Base-by-base conservation (phyloP, 2,329 filamentous ascomycete species). In the Apiospora kogelbergensis region DNA sequence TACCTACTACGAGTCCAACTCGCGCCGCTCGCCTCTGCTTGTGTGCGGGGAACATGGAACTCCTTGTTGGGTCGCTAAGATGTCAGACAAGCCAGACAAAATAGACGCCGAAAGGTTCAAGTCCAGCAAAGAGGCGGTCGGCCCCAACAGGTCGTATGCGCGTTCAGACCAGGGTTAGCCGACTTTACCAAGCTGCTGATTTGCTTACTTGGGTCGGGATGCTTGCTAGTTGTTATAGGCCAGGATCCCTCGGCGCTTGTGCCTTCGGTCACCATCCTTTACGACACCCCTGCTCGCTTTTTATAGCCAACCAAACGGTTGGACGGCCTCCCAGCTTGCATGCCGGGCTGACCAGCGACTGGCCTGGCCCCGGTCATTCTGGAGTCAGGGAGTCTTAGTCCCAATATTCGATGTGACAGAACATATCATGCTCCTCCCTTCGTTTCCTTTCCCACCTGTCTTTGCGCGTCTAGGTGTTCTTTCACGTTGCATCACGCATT, bases 291-390 rank as follows among this genome's bases (percentile, higher is more conserved):
- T 37, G 42, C 45, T 66, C 42, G 42, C 78, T 77, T 76, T 78
- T 79, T 78, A 80, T 80, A 80, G 78, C 78, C 78, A 80, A 79
- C 78, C 78, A 79, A 72, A 70, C 70, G 65, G 64, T 70, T 64
- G 66, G 46, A 44, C 71, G 69, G 71, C 73, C 72, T 72, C 72
- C 71, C 71, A 70, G 69, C 71, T 73, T 74, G 72, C 72, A 72
- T 69, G 69, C 70, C 42, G 57, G 69, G 71, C 67, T 70, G 41
- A 67, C 70, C 70, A 64, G 48, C 65, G 66, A 69, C 64, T 33
- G 63, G 37, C 37, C 63, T 41, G 30, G 40, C 65, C 65, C 40
- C 65, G 22, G 65, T 46, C 41, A 66, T 45, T 44, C 42, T 68
- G 33, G 37, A 41, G 40, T 40, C 30, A 26, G 65, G 33, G 37